Percentiles rank a stretch among this genome's conserved stretches.
Evolutionary conservation across 2,329 filamentous ascomycete genomes (phyloP).

Genomic region (Fusarium chlamydosporum): DNA sequence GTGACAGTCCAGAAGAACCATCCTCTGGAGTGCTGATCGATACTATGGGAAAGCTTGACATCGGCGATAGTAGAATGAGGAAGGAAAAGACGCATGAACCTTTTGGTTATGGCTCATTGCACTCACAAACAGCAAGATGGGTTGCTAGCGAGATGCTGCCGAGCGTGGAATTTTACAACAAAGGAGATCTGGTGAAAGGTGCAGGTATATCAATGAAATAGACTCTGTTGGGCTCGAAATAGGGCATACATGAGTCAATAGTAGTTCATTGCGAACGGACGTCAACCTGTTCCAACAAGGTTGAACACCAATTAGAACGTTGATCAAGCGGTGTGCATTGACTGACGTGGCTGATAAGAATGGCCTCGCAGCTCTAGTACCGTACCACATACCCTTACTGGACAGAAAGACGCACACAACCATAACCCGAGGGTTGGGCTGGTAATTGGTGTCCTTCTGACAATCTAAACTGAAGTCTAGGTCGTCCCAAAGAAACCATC

Average conservation of each 20-base stretch:
- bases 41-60: slow-evolving; percentile 51
- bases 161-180: slow-evolving; percentile 63
- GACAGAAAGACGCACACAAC: slow-evolving; percentile 5
- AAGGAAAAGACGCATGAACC: slow-evolving; percentile 64
- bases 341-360: slow-evolving; percentile 33
- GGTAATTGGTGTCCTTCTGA: not conserved
- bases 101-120: slow-evolving; percentile 69
- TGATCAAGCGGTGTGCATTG: slow-evolving; percentile 22
- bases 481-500: not conserved
- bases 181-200: slow-evolving; percentile 66
- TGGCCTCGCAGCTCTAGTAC: slow-evolving; percentile 23
- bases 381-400: slow-evolving; percentile 6
- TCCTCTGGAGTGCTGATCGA: slow-evolving; percentile 46
- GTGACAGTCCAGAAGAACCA: slow-evolving; percentile 36
- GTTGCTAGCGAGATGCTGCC: slow-evolving; percentile 67
- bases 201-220: slow-evolving; percentile 51
- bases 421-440: not conserved
- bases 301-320: slow-evolving; percentile 16
- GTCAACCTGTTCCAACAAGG: not conserved
- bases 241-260: slow-evolving; percentile 7
- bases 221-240: slow-evolving; percentile 3
- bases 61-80: slow-evolving; percentile 51
- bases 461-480: not conserved
- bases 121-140: slow-evolving; percentile 73
- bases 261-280: not conserved